Percentiles rank a stretch among this genome's conserved stretches.
These are phyloP conservation scores for Cicer judaicum DNA, from an alignment of 306 rosid genomes.

Conservation along the genomic window DNA sequence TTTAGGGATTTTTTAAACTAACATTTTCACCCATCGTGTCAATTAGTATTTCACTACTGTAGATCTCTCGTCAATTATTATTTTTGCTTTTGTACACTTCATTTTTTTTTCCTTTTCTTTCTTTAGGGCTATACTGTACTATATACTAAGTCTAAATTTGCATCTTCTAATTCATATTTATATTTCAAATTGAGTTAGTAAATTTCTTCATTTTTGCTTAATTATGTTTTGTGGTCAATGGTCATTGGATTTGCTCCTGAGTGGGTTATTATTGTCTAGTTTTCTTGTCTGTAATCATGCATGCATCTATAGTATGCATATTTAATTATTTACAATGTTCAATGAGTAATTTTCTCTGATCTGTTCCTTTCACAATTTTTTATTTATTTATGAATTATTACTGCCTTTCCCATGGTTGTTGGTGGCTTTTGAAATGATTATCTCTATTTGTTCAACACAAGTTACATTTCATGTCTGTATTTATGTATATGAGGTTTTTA, in stretches of 20 bases:
- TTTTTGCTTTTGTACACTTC: not conserved
- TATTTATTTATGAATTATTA: slow-evolving; percentile 9
- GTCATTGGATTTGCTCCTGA: slow-evolving; percentile 14
- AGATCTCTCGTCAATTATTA: slow-evolving; percentile 17
- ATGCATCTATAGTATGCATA: not conserved
- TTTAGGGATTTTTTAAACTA: not conserved
- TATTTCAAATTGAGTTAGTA: not conserved
- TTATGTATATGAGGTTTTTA: not conserved
- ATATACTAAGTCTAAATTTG: not conserved
- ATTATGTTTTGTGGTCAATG: not conserved
- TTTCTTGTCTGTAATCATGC: slow-evolving; percentile 24
- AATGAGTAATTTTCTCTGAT: slow-evolving; percentile 8
- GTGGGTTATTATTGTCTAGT: not conserved
- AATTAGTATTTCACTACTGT: slow-evolving; percentile 3
- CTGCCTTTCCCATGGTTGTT: slow-evolving; percentile 3
- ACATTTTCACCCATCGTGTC: no score
- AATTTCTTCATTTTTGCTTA: slow-evolving; percentile 6
- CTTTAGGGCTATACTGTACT: not conserved
- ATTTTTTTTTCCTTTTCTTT: not conserved
- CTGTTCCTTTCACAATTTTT: slow-evolving; percentile 13
- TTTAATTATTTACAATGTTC: not conserved
- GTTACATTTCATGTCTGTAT: not conserved
- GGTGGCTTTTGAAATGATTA: slow-evolving; percentile 25
- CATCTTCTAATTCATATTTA: not conserved
- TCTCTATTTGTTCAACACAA: not conserved